These are phyloP conservation scores for Aspergillus sojae DNA, from an alignment of 2,329 filamentous ascomycete genomes.

Conservation along the genomic window DNA sequence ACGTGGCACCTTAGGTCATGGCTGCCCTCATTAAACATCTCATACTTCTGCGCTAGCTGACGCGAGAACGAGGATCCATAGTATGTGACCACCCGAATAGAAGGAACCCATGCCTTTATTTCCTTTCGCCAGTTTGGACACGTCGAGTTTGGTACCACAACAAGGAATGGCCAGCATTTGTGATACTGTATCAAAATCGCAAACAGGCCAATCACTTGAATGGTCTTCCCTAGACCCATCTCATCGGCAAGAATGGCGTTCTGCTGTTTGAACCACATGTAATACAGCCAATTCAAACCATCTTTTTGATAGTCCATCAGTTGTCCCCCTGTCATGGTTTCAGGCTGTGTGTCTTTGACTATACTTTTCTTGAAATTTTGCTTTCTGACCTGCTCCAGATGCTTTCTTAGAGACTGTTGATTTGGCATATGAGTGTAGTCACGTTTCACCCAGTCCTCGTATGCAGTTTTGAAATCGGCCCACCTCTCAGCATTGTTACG, in stretches of 20 bases:
- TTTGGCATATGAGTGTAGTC: conserved; percentile 69
- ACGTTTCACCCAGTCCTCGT: conserved; percentile 81
- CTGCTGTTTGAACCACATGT: conserved; percentile 78
- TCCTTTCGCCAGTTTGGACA: conserved; percentile 98
- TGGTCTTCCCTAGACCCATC: conserved; percentile 97
- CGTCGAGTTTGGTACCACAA: conserved; percentile 93
- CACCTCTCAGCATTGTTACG: conserved; percentile 66
- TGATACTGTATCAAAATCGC: conserved; percentile 70
- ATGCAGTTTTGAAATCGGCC: conserved; percentile 78
- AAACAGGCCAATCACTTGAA: conserved; percentile 85
- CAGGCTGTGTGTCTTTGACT: conserved; percentile 72
- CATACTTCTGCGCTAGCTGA: conserved; percentile 76
- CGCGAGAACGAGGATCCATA: conserved; percentile 78
- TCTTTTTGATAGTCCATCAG: conserved; percentile 94
- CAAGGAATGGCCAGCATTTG: conserved; percentile 84
- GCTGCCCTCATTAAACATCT: conserved; percentile 70
- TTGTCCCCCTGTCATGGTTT: conserved; percentile 72
- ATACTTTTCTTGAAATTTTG: conserved; percentile 67
- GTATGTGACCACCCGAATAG: conserved; percentile 85
- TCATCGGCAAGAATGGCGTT: conserved; percentile 95
- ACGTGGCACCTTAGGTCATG: conserved; percentile 81
- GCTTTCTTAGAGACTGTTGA: conserved; percentile 61
- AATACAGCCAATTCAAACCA: conserved; percentile 92
- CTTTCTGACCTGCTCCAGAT: conserved; percentile 68
- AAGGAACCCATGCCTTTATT: conserved; percentile 89